phyloP scores from a whole-genome alignment of 441 rosid species.

The Adansonia rubrostipa region DNA sequence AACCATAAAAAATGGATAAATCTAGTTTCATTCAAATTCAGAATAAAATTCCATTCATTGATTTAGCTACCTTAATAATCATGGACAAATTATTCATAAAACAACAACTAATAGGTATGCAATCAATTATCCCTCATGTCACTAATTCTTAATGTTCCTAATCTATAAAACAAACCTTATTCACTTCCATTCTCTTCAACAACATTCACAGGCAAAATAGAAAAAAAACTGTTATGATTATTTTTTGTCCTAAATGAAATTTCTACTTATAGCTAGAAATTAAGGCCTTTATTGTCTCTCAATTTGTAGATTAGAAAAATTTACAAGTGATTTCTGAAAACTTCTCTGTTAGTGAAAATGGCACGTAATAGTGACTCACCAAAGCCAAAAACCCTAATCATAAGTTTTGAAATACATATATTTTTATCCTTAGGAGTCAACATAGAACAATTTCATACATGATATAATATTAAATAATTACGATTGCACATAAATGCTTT shows the following conservation, averaged over 20 bases:
- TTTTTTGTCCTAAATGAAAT: not conserved
- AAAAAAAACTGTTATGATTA: not conserved
- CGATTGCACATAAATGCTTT: not conserved
- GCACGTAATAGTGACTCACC: not conserved
- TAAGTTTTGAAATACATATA: not conserved
- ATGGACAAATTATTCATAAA: not conserved
- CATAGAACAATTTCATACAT: not conserved
- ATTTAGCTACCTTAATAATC: constrained; percentile 4
- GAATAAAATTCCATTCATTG: not conserved
- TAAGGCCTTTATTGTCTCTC: not conserved
- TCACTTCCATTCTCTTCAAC: not conserved
- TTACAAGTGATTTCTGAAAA: not conserved
- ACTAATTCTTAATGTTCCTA: not conserved
- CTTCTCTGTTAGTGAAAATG: not conserved
- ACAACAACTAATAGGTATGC: not conserved
- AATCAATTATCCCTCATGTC: not conserved
- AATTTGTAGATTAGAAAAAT: not conserved
- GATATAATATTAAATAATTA: not conserved
- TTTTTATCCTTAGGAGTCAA: not conserved
- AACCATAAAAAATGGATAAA: not conserved
- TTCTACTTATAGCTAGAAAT: not conserved
- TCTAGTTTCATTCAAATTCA: not conserved
- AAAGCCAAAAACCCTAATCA: not conserved
- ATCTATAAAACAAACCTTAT: not conserved
- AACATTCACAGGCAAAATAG: constrained; percentile 12